Percentiles rank a stretch among this genome's conserved stretches.
These are phyloP conservation scores for Arthrobotrys megalospora DNA, from an alignment of 2,329 filamentous ascomycete species.

Conservation along the genomic window DNA sequence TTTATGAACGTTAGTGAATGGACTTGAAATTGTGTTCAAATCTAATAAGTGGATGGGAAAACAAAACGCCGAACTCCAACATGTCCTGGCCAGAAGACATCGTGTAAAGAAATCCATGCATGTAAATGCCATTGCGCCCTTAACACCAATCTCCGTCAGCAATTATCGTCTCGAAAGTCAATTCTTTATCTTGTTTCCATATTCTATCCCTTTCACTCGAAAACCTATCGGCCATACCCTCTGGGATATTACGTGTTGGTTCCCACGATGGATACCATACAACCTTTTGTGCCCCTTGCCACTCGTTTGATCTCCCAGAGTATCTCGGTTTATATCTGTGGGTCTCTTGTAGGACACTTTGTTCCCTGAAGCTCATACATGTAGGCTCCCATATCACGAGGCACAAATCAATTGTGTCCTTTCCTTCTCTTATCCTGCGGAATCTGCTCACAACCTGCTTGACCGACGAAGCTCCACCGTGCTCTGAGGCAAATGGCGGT, in stretches of 20 bases:
- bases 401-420: constrained; percentile 43
- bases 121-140: background rate
- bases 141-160: constrained; percentile 58
- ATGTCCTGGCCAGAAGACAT: constrained; percentile 6
- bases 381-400: constrained; percentile 44
- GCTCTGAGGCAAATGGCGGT: constrained; percentile 54
- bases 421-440: constrained; percentile 30
- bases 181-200: constrained; percentile 32
- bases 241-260: constrained; percentile 39
- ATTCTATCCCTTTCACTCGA: constrained; percentile 45
- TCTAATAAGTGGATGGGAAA: constrained; percentile 17
- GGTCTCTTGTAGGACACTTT: constrained; percentile 49
- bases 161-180: constrained; percentile 48
- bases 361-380: constrained; percentile 56
- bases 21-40: constrained; percentile 20
- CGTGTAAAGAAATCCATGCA: constrained; percentile 17
- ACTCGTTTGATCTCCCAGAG: constrained; percentile 43
- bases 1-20: background rate
- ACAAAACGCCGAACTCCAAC: constrained; percentile 9
- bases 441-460: constrained; percentile 50
- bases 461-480: constrained; percentile 33
- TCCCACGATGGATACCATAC: constrained; percentile 60
- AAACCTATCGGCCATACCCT: constrained; percentile 39
- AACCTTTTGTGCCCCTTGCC: constrained; percentile 55
- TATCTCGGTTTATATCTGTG: constrained; percentile 48